phyloP scores from a whole-genome alignment of 192 early-diverging fungal genomes.

The Coemansia sp. region DNA sequence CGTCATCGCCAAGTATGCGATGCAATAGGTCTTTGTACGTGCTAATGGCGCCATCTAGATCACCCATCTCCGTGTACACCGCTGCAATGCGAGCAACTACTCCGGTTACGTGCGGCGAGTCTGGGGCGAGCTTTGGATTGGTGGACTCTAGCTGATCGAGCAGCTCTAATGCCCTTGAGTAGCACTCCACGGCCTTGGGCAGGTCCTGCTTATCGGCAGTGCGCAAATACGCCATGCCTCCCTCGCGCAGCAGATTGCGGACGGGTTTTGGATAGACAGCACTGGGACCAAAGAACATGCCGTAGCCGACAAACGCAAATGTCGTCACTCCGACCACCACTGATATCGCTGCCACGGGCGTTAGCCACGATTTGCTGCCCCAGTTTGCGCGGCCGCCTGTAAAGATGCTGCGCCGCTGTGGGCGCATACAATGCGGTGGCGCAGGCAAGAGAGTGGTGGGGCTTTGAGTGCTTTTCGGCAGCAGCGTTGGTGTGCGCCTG shows the following conservation, averaged over 20 bases:
- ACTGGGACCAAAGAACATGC: slow-evolving; percentile 33
- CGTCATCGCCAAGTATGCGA: slow-evolving; percentile 40
- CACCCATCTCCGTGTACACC: slow-evolving; percentile 48
- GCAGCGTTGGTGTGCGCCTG: not conserved
- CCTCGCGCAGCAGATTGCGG: slow-evolving; percentile 46
- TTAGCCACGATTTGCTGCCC: slow-evolving; percentile 18
- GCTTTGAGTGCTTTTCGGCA: not conserved
- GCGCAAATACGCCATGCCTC: slow-evolving; percentile 41
- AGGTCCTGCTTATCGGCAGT: slow-evolving; percentile 45
- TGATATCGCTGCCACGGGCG: slow-evolving; percentile 4
- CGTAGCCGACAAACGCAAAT: slow-evolving; percentile 30
- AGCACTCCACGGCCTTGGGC: slow-evolving; percentile 45
- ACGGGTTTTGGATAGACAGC: slow-evolving; percentile 34
- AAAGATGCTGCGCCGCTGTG: slow-evolving; percentile 6
- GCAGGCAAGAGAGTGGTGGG: not conserved
- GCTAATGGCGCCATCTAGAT: slow-evolving; percentile 39
- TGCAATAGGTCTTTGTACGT: slow-evolving; percentile 41
- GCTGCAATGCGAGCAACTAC: slow-evolving; percentile 43
- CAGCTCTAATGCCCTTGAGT: slow-evolving; percentile 26
- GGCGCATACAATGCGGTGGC: not conserved
- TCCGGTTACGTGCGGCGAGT: slow-evolving; percentile 44
- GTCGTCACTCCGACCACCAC: slow-evolving; percentile 3
- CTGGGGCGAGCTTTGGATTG: slow-evolving; percentile 27
- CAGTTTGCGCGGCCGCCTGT: not conserved
- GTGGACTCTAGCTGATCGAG: slow-evolving; percentile 34